Percentiles rank a stretch among this genome's conserved stretches.
phyloP scores from a whole-genome alignment of 192 early-diverging fungal species.

The Rhizoclosmatium sp. region DNA sequence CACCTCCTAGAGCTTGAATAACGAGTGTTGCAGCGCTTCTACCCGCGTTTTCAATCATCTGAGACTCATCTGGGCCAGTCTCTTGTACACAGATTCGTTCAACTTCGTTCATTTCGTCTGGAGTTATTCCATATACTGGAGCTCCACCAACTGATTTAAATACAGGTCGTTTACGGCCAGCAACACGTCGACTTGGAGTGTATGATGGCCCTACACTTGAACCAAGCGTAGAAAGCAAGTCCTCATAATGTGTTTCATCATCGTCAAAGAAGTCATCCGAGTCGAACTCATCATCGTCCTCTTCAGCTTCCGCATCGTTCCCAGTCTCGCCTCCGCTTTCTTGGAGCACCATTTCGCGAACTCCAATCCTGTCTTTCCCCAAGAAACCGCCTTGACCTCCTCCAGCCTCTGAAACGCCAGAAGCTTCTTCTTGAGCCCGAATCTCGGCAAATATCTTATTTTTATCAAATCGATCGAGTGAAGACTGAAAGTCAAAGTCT shows the following conservation, averaged over 20 bases:
- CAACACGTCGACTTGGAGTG: neutral
- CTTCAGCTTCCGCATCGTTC: constrained; percentile 60
- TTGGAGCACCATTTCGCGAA: constrained; percentile 70
- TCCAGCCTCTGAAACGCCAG: constrained; percentile 30
- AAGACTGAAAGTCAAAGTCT: constrained; percentile 61
- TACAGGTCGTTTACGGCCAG: neutral
- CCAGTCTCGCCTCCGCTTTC: constrained; percentile 63
- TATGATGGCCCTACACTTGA: neutral
- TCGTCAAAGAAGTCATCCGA: constrained; percentile 32
- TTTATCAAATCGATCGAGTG: constrained; percentile 67
- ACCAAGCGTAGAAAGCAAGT: neutral
- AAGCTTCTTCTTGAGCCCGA: constrained; percentile 70
- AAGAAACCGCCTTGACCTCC: constrained; percentile 3
- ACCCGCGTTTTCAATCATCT: constrained; percentile 84
- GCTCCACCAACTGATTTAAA: constrained; percentile 55
- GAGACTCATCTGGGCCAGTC: constrained; percentile 72
- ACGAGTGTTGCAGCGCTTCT: constrained; percentile 75
- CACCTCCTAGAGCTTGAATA: constrained; percentile 75
- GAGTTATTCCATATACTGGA: constrained; percentile 65
- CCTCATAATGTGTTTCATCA: neutral
- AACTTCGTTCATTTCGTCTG: constrained; percentile 71
- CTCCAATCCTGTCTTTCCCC: constrained; percentile 54
- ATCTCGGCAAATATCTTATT: constrained; percentile 74
- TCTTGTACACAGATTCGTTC: constrained; percentile 64
- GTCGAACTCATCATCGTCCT: constrained; percentile 45